Evolutionary conservation across 2,329 filamentous ascomycete species (phyloP).

Genomic region (Aspergillus puulaauensis): DNA sequence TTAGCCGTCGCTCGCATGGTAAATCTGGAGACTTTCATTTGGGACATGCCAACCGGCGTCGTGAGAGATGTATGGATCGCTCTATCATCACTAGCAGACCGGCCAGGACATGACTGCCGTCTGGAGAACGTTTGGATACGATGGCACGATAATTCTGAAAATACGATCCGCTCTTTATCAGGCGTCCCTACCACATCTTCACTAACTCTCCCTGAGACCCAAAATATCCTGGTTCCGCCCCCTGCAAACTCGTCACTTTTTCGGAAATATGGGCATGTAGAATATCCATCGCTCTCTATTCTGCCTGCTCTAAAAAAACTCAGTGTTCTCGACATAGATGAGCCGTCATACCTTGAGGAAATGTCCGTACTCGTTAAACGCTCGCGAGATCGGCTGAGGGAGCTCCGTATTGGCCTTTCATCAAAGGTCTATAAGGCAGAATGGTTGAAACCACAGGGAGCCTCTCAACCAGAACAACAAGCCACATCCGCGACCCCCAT

Average conservation of each 20-base stretch:
- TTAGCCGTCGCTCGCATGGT: slow-evolving; percentile 78
- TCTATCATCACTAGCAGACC: slow-evolving; percentile 67
- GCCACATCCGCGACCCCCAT: background rate
- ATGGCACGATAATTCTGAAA: slow-evolving; percentile 73
- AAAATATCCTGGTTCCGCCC: slow-evolving; percentile 16
- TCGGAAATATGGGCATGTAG: slow-evolving; percentile 61
- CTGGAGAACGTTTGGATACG: slow-evolving; percentile 76
- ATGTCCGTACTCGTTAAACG: slow-evolving; percentile 74
- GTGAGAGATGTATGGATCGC: slow-evolving; percentile 79
- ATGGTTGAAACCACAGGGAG: slow-evolving; percentile 29
- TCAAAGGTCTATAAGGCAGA: slow-evolving; percentile 27
- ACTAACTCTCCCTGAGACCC: slow-evolving; percentile 16
- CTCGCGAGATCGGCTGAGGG: slow-evolving; percentile 64
- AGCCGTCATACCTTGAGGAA: slow-evolving; percentile 79
- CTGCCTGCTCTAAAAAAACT: slow-evolving; percentile 72
- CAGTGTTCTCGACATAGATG: slow-evolving; percentile 77
- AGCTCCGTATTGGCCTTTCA: slow-evolving; percentile 73
- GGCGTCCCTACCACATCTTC: slow-evolving; percentile 16
- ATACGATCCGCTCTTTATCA: slow-evolving; percentile 26
- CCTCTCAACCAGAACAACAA: slow-evolving; percentile 16
- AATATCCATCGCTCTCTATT: slow-evolving; percentile 77
- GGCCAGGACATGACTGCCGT: slow-evolving; percentile 62
- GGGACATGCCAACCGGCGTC: slow-evolving; percentile 88
- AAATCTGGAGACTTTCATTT: slow-evolving; percentile 77
- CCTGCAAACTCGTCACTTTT: slow-evolving; percentile 36